Conservation (phyloP, 352 stramenopile genomes). For the Globisporangium canariense region DNA sequence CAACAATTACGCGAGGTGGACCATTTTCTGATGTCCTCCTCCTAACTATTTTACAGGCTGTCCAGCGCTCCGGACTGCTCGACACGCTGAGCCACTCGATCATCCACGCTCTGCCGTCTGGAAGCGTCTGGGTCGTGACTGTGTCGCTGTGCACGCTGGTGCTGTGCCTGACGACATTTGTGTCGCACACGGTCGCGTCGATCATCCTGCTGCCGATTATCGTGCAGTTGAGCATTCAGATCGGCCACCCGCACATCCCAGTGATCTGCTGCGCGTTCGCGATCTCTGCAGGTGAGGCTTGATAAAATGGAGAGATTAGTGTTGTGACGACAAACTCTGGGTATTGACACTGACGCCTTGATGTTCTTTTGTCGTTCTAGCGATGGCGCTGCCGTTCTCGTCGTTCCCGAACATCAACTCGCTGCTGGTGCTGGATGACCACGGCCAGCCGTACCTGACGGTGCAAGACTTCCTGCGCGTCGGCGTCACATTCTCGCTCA, state of each 20-base stretch:
- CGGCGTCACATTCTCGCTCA: conserved; percentile 81
- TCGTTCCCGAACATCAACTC: conserved; percentile 94
- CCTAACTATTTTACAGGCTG: conserved; percentile 33
- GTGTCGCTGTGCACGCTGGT: conserved; percentile 85
- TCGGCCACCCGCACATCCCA: conserved; percentile 82
- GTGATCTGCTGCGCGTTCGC: conserved; percentile 81
- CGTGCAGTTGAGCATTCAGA: conserved; percentile 85
- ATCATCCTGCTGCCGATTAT: conserved; percentile 93
- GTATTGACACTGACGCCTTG: not conserved
- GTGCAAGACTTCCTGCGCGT: conserved; percentile 87
- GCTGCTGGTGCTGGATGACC: conserved; percentile 87
- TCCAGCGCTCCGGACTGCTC: conserved; percentile 80
- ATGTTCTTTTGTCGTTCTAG: conserved; percentile 23
- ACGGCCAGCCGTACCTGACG: conserved; percentile 83
- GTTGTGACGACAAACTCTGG: not conserved
- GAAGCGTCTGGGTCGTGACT: conserved; percentile 83
- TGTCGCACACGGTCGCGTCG: conserved; percentile 91
- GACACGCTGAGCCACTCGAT: conserved; percentile 81
- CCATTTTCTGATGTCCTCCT: not conserved
- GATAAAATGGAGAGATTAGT: not conserved
- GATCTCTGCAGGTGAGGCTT: conserved; percentile 76
- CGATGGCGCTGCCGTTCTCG: conserved; percentile 89
- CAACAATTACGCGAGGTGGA: not conserved
- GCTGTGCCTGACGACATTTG: conserved; percentile 89
- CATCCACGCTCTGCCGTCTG: conserved; percentile 73